Evolutionary conservation across 768 basidiomycete species (phyloP).

Genomic region (Suillus subalutaceus): DNA sequence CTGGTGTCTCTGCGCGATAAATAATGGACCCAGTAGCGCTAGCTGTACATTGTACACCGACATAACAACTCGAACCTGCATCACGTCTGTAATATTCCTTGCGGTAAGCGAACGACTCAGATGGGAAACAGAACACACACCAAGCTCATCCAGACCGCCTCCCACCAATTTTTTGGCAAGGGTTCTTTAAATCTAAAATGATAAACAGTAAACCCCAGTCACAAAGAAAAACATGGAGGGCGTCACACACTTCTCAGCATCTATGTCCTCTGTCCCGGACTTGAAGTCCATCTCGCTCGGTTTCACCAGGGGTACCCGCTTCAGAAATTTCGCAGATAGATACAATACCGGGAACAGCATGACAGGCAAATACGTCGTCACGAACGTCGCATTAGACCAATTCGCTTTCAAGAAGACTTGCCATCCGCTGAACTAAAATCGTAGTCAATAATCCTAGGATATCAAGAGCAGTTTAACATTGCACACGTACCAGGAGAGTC

Average conservation of each 20-base stretch:
- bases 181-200: not conserved
- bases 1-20: not conserved
- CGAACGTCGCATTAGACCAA: not conserved
- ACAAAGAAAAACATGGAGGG: not conserved
- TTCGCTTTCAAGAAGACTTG: constrained; percentile 1
- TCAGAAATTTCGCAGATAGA: not conserved
- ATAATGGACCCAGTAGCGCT: not conserved
- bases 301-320: not conserved
- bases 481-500: not conserved
- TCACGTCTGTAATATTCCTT: not conserved
- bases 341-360: not conserved
- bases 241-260: not conserved
- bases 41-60: not conserved
- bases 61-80: not conserved
- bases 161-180: not conserved
- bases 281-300: not conserved
- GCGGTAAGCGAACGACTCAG: not conserved
- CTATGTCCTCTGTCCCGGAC: not conserved
- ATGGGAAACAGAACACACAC: not conserved
- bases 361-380: not conserved
- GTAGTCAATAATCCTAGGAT: not conserved
- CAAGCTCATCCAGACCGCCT: not conserved
- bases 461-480: not conserved
- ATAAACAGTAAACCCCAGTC: not conserved
- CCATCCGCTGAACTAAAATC: not conserved